phyloP scores from a whole-genome alignment of 768 basidiomycete species.

The Leccinum uliginosum region DNA sequence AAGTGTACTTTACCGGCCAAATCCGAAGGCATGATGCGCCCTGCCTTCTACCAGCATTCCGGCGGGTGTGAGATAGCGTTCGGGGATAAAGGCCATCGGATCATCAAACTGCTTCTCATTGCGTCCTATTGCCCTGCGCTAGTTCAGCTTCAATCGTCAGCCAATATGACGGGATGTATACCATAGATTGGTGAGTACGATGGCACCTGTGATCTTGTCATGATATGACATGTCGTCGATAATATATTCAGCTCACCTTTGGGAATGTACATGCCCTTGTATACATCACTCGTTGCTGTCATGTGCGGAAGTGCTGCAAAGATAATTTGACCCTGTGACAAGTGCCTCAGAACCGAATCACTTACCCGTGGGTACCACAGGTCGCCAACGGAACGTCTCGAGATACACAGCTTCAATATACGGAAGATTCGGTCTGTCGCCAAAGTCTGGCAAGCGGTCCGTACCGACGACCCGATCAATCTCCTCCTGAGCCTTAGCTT shows the following conservation, averaged over 20 bases:
- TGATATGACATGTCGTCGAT: background rate
- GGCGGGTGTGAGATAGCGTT: conserved; percentile 41
- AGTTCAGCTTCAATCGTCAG: background rate
- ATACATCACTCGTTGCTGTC: conserved; percentile 22
- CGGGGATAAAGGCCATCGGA: conserved; percentile 50
- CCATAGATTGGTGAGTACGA: conserved; percentile 26
- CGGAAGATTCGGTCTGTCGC: conserved; percentile 26
- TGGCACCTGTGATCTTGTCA: conserved; percentile 8
- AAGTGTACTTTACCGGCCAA: conserved; percentile 21
- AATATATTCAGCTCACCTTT: conserved; percentile 16
- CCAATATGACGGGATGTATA: background rate
- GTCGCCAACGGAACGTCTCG: conserved; percentile 32
- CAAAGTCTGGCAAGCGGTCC: conserved; percentile 26
- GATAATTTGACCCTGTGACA: background rate
- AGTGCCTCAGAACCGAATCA: background rate
- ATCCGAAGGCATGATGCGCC: conserved; percentile 13
- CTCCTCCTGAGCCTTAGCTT: conserved; percentile 29
- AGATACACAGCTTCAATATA: conserved; percentile 29
- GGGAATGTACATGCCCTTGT: conserved; percentile 29
- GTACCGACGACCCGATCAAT: conserved; percentile 30
- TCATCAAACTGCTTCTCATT: conserved; percentile 49
- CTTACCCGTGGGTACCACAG: conserved; percentile 27
- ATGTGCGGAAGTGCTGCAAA: conserved; percentile 21
- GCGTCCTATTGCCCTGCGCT: conserved; percentile 42
- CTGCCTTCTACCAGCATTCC: conserved; percentile 13